Percentiles rank a stretch among this genome's conserved stretches.
Conservation (phyloP, 108 stramenopile genomes). For the Cyclostephanos tholiformis region DNA sequence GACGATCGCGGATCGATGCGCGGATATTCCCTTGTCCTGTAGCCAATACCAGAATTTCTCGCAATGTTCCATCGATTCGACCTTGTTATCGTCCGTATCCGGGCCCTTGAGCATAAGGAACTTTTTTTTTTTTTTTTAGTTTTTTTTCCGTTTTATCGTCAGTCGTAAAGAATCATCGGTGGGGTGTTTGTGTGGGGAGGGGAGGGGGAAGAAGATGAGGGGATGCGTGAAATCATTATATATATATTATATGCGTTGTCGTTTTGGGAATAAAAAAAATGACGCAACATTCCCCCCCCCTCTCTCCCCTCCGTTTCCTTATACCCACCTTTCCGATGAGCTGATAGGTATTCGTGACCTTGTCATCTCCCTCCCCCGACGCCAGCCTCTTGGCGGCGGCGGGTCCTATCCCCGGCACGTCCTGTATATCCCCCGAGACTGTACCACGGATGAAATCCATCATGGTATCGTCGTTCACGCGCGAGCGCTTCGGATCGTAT, state of each 20-base stretch:
- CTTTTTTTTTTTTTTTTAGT: too few relatives aligned
- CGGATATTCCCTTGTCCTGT: conserved; percentile 80
- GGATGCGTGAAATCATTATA: too few relatives aligned
- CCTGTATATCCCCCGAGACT: conserved; percentile 66
- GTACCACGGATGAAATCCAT: conserved; percentile 56
- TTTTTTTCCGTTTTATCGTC: too few relatives aligned
- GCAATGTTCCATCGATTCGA: conserved; percentile 89
- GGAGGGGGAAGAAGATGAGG: too few relatives aligned
- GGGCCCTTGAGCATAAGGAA: conserved; percentile 94
- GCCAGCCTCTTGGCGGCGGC: conserved; percentile 75
- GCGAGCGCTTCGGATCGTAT: conserved; percentile 83
- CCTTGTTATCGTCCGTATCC: conserved; percentile 67
- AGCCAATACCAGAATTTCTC: conserved; percentile 95
- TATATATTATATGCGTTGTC: too few relatives aligned
- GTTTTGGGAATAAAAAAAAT: too few relatives aligned
- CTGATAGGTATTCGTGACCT: conserved; percentile 85
- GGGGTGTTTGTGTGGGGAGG: too few relatives aligned
- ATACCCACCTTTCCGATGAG: conserved; percentile 80
- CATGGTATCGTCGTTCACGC: conserved; percentile 78
- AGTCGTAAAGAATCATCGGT: too few relatives aligned
- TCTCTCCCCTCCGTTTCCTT: too few relatives aligned
- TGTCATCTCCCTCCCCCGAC: conserved; percentile 57
- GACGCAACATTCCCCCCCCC: too few relatives aligned
- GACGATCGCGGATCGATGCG: conserved; percentile 93
- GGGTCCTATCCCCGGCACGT: conserved; percentile 91